Conservation (phyloP, 805 yeast species). For the Hagleromyces aurorensis region DNA sequence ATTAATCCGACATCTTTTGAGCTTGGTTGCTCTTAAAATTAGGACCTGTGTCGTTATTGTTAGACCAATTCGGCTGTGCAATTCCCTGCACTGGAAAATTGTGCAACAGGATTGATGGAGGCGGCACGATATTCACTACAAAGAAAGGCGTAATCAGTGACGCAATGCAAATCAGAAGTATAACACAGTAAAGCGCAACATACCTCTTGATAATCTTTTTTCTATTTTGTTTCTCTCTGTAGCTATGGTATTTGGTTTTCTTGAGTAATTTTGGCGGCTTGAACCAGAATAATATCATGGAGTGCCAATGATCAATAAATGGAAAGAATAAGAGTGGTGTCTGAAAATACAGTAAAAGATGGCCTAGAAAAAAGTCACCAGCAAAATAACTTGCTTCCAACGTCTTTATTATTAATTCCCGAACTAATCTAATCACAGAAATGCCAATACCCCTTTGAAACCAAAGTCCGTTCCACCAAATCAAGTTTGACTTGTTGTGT, state of each 20-base stretch:
- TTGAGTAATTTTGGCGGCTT: conserved; percentile 40
- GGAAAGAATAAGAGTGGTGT: conserved; percentile 58
- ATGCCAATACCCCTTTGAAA: conserved; percentile 53
- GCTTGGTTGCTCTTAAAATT: no score
- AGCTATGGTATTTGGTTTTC: conserved; percentile 32
- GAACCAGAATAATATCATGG: conserved; percentile 61
- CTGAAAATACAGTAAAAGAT: conserved; percentile 48
- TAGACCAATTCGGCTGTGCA: conserved; percentile 52
- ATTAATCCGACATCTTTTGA: no score
- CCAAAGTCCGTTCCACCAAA: conserved; percentile 84
- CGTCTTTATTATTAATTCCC: conserved; percentile 57
- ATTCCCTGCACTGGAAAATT: conserved; percentile 32
- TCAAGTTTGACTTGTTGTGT: conserved; percentile 50
- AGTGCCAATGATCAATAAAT: conserved; percentile 57
- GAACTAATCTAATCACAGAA: conserved; percentile 50
- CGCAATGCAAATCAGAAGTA: conserved; percentile 34
- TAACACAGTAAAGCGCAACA: conserved; percentile 37
- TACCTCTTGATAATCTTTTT: conserved; percentile 39
- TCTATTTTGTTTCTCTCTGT: conserved; percentile 34
- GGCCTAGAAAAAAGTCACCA: conserved; percentile 54
- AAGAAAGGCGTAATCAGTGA: conserved; percentile 44
- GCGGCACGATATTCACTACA: conserved; percentile 26
- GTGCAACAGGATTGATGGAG: conserved; percentile 15
- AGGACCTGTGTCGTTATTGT: conserved; percentile 59
- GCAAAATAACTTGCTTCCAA: conserved; percentile 64